Percentiles rank a stretch among this genome's conserved stretches.
phyloP scores from a whole-genome alignment of 441 rosid genomes.

The Lepidium campestre region DNA sequence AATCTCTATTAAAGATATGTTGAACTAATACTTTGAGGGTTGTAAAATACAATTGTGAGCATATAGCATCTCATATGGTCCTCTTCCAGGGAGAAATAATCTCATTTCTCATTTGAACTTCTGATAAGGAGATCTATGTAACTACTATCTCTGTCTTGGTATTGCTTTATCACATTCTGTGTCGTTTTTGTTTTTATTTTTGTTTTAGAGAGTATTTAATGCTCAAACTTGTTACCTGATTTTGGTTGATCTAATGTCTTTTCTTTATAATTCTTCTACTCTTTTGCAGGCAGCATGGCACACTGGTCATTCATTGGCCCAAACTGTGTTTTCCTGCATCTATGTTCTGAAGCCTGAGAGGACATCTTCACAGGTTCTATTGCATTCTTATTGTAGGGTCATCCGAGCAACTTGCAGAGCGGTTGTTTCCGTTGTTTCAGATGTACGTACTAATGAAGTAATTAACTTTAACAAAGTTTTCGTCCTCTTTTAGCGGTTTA shows the following conservation, averaged over 20 bases:
- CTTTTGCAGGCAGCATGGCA: slow-evolving; percentile 96
- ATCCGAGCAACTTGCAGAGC: slow-evolving; percentile 91
- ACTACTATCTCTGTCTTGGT: not conserved
- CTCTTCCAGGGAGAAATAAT: not conserved
- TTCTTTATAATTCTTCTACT: slow-evolving; percentile 21
- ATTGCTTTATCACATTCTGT: not conserved
- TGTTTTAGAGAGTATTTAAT: not conserved
- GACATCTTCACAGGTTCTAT: slow-evolving; percentile 76
- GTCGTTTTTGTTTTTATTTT: not conserved
- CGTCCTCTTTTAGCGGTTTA: no score
- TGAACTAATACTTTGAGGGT: not conserved
- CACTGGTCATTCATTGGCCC: slow-evolving; percentile 96
- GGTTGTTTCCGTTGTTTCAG: slow-evolving; percentile 86
- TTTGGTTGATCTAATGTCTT: not conserved
- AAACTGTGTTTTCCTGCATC: slow-evolving; percentile 94
- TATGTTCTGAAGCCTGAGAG: slow-evolving; percentile 90
- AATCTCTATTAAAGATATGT: slow-evolving; percentile 10
- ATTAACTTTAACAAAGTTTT: no score
- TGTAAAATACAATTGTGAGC: not conserved
- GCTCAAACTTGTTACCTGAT: not conserved
- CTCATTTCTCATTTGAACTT: not conserved
- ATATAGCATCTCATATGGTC: not conserved
- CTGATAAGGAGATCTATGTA: not conserved
- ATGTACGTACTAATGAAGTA: slow-evolving; percentile 99
- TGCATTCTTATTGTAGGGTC: slow-evolving; percentile 89